A percentile compares a stretch with the other conserved stretches of the same genome.
phyloP scores from a whole-genome alignment of 129 eudicot genomes.

The Arctium lappa region DNA sequence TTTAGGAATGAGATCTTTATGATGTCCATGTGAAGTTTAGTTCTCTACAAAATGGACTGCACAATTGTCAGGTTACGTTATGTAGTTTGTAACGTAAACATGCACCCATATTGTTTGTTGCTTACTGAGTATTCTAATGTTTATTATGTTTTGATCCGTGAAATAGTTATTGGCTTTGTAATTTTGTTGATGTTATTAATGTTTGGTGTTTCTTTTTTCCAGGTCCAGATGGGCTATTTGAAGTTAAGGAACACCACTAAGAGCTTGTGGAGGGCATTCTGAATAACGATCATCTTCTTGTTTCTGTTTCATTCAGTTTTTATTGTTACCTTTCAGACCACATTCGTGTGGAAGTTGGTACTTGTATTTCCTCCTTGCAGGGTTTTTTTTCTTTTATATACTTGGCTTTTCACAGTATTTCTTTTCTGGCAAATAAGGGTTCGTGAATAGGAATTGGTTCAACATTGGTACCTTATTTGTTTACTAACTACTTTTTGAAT shows the following conservation, averaged over 20 bases:
- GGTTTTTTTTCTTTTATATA: constrained; percentile 6
- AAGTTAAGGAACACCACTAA: constrained; percentile 70
- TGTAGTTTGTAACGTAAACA: background rate
- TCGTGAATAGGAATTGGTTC: constrained; percentile 25
- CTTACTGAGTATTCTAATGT: too few relatives aligned
- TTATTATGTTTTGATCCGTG: background rate
- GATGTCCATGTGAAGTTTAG: background rate
- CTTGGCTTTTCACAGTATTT: constrained; percentile 6
- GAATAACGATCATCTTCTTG: constrained; percentile 13
- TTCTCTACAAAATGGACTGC: background rate
- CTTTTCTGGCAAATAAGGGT: constrained; percentile 21
- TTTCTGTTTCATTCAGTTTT: background rate
- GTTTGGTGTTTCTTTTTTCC: constrained; percentile 9
- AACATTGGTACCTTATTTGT: background rate
- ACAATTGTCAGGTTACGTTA: background rate
- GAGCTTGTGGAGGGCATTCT: constrained; percentile 1
- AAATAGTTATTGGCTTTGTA: background rate
- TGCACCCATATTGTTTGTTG: background rate
- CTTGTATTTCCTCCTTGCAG: constrained; percentile 22
- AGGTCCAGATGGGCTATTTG: constrained; percentile 89
- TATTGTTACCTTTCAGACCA: constrained; percentile 12
- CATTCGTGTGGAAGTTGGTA: constrained; percentile 16
- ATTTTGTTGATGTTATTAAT: background rate
- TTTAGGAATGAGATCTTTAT: background rate
- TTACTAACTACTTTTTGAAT: background rate